Base-by-base conservation (phyloP, 1,284 basidiomycete species). In the Ustilago lituana region DNA sequence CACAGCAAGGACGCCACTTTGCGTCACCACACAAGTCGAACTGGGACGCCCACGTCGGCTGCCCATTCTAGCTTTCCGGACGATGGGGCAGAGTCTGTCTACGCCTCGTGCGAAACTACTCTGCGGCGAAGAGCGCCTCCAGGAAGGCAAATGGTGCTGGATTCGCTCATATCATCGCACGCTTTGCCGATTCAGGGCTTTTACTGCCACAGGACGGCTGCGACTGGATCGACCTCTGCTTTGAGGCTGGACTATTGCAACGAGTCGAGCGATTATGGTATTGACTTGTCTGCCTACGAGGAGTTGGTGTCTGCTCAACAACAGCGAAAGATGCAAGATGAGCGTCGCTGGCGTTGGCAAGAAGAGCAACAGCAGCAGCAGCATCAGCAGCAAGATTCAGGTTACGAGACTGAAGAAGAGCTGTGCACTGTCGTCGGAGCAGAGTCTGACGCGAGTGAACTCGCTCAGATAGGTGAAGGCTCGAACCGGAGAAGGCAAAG, bases 131-230 rank as follows among this genome's bases (percentile, higher is more conserved):
- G n/a, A n/a, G n/a, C n/a, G n/a, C 41, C 17, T 0, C 20, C 10
- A 17, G 48, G 40, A 4, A 36, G 44, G 3, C 56, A 69, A 17
- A 24, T 69, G 22, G 52, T 69, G 17, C 53, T 69, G 2, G 61
- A 69, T 36, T 59, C 60, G 8, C 61, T 69, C 14, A 62, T 69
- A 31, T 52, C 50, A 1, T 69, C 66, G 2, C 66, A 55, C 31
- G 52, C 66, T 0, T 36, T 69, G 4, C 66, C 66, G 4, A 64
- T 69, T 11, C 56, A 52, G 5, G 66, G 61, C n/a, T 69, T 69
- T 41, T 63, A 60, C 48, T 69, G 60, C 38, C 55, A 47, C 20
- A 7, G 22, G 9, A 17, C 31, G 15, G 26, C 38, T 5, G n/a
- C 23, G 2, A 9, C 3, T 4, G 37, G n/a, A n/a, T 24, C 53